phyloP scores from a whole-genome alignment of 2,329 filamentous ascomycete genomes.

The Massarina eburnea region DNA sequence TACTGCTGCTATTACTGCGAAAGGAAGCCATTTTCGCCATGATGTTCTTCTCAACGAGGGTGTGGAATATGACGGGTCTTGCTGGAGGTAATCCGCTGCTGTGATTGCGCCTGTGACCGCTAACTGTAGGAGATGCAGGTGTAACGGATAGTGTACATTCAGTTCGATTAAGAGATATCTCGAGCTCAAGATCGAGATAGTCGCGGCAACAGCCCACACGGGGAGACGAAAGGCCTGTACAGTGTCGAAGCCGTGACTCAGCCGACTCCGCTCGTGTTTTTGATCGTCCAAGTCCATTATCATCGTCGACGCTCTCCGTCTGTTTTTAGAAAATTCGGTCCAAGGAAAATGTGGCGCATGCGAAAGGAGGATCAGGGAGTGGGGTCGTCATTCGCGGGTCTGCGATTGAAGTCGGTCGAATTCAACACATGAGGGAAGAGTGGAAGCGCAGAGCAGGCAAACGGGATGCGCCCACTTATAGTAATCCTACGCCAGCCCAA shows the following conservation, averaged over 20 bases:
- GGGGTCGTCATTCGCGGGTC: background rate
- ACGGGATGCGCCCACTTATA: no score
- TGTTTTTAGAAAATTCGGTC: background rate
- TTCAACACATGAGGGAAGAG: background rate
- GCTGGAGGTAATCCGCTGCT: background rate
- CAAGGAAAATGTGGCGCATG: background rate
- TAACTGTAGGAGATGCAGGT: slow-evolving; percentile 15
- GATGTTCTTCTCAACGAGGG: background rate
- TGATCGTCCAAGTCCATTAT: background rate
- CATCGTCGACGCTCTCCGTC: background rate
- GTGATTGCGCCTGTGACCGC: slow-evolving; percentile 1
- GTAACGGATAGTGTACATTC: slow-evolving; percentile 18
- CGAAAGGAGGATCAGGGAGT: background rate
- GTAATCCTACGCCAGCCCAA: no score
- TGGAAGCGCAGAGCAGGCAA: background rate
- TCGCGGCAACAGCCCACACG: slow-evolving; percentile 11
- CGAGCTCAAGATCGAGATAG: slow-evolving; percentile 11
- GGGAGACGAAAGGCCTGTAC: background rate
- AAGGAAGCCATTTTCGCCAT: background rate
- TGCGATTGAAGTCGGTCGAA: background rate
- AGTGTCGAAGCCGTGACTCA: background rate
- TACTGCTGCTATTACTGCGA: slow-evolving; percentile 1
- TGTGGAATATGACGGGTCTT: background rate
- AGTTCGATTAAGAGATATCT: slow-evolving; percentile 20
- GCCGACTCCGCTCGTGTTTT: background rate